phyloP scores from a whole-genome alignment of 352 stramenopile genomes.

The Pythium aristosporum region DNA sequence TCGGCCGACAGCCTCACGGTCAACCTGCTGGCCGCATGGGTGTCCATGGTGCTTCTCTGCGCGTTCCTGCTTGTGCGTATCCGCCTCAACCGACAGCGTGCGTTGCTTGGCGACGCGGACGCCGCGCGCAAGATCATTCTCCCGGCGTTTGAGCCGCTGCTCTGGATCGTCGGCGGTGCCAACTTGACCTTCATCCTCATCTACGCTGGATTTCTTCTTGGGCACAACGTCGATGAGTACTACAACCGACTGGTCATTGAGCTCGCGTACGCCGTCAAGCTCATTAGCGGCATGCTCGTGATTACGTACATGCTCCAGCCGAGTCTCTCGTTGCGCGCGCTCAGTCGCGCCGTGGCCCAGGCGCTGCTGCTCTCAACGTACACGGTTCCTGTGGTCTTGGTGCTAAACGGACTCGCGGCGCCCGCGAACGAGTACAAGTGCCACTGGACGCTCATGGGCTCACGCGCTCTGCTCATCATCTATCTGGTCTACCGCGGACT shows the following conservation, averaged over 20 bases:
- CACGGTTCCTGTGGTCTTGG: constrained; percentile 27
- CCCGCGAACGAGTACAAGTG: constrained; percentile 6
- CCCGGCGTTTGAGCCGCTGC: constrained; percentile 64
- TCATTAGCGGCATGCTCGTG: constrained; percentile 48
- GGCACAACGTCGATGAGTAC: constrained; percentile 24
- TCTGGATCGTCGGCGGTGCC: constrained; percentile 48
- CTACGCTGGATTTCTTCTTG: constrained; percentile 27
- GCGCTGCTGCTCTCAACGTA: constrained; percentile 39
- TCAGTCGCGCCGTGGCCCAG: constrained; percentile 30
- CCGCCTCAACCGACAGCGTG: constrained; percentile 50
- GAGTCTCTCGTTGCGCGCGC: constrained; percentile 42
- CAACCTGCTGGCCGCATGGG: constrained; percentile 15
- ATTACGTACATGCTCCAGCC: constrained; percentile 57
- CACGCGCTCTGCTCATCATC: constrained; percentile 17
- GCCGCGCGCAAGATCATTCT: constrained; percentile 62
- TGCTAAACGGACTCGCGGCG: constrained; percentile 19
- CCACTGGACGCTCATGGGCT: constrained; percentile 11
- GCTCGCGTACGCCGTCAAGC: constrained; percentile 41
- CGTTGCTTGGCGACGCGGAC: constrained; percentile 42
- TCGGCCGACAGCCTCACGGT: constrained; percentile 4
- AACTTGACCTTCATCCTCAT: constrained; percentile 39
- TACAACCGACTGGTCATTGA: constrained; percentile 25
- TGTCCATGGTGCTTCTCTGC: constrained; percentile 19
- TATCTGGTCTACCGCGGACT: constrained; percentile 23
- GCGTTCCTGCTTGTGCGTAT: constrained; percentile 49